These are phyloP conservation scores for Waltiozyma sp. DNA, from an alignment of 1,139 yeast species.

Conservation along the genomic window DNA sequence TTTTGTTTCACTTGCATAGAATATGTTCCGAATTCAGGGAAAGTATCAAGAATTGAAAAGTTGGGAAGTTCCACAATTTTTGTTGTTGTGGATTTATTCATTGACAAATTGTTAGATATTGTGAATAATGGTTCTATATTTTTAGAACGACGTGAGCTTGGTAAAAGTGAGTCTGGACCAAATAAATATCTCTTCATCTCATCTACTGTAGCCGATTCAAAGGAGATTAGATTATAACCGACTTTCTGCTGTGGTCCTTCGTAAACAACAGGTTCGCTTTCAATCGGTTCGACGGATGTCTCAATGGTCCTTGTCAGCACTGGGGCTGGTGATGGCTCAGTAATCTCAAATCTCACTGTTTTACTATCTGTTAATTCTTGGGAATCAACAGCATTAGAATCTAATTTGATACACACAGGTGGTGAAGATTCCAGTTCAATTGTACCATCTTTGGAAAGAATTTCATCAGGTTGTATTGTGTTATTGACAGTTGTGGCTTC, in stretches of 20 bases:
- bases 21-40: constrained; percentile 58
- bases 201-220: constrained; percentile 25
- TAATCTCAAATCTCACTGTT: neutral
- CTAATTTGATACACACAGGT: too few relatives aligned
- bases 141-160: constrained; percentile 41
- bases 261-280: constrained; percentile 20
- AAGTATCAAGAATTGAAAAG: constrained; percentile 40
- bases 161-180: constrained; percentile 47
- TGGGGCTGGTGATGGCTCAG: neutral
- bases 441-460: too few relatives aligned
- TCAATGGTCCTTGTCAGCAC: neutral
- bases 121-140: constrained; percentile 45
- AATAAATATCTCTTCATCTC: constrained; percentile 39
- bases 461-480: too few relatives aligned
- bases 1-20: constrained; percentile 35
- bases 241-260: constrained; percentile 61
- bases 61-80: constrained; percentile 11
- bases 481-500: too few relatives aligned
- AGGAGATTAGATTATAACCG: constrained; percentile 35
- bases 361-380: too few relatives aligned
- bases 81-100: neutral
- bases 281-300: constrained; percentile 4
- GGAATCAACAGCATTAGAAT: too few relatives aligned
- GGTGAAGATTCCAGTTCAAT: too few relatives aligned
- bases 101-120: constrained; percentile 18